Conservation (phyloP, 352 stramenopile genomes). For the Globisporangium solare region DNA sequence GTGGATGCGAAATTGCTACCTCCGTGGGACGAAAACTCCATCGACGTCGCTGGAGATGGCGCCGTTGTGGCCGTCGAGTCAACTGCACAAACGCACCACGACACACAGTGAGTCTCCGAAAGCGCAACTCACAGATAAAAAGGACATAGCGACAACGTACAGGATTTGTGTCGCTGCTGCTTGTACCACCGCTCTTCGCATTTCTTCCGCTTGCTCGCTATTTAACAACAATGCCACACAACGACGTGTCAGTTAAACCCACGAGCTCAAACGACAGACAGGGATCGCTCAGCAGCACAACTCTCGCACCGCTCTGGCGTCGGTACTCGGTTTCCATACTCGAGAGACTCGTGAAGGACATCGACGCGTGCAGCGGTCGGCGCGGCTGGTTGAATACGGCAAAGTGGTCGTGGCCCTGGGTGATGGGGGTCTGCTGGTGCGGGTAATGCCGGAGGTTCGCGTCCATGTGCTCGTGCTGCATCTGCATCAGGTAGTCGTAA, state of each 20-base stretch:
- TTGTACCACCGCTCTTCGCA: slow-evolving; percentile 62
- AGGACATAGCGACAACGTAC: slow-evolving; percentile 11
- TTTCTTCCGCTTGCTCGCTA: slow-evolving; percentile 65
- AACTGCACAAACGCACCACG: slow-evolving; percentile 13
- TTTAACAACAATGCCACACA: slow-evolving; percentile 11
- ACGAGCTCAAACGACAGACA: no score
- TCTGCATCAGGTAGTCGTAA: slow-evolving; percentile 57
- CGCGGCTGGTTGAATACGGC: slow-evolving; percentile 17
- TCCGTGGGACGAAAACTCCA: slow-evolving; percentile 27
- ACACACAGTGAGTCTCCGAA: background rate
- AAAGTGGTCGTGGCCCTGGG: slow-evolving; percentile 17
- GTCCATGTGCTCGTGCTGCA: slow-evolving; percentile 42
- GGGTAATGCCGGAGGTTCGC: slow-evolving; percentile 36
- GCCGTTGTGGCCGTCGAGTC: slow-evolving; percentile 43
- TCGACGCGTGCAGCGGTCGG: slow-evolving; percentile 54
- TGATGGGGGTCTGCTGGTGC: slow-evolving; percentile 28
- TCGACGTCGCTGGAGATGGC: slow-evolving; percentile 30
- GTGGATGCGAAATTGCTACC: slow-evolving; percentile 30
- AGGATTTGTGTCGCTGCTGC: slow-evolving; percentile 51
- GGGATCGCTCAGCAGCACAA: background rate
- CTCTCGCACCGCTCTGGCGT: slow-evolving; percentile 36
- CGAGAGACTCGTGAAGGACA: slow-evolving; percentile 67
- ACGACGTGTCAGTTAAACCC: background rate
- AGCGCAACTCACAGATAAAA: background rate
- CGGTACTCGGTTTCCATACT: slow-evolving; percentile 69